phyloP scores from a whole-genome alignment of 129 eudicot genomes.

The Flaveria robusta region DNA sequence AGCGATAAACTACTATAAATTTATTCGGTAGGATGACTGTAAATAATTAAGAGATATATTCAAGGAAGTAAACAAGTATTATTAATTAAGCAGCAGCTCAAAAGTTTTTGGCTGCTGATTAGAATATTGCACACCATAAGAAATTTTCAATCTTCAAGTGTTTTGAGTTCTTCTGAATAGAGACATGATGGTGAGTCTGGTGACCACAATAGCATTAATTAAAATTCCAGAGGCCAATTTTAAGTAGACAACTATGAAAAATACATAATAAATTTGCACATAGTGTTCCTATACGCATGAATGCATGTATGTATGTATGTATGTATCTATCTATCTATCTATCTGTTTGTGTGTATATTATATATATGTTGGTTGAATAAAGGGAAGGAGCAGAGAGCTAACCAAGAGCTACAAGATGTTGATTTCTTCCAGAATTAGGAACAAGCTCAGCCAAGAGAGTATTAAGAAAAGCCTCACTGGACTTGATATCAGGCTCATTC shows the following conservation, averaged over 20 bases:
- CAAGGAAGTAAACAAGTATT: background rate
- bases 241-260: no score
- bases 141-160: background rate
- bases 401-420: slow-evolving; percentile 93
- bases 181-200: background rate
- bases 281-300: no score
- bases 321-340: no score
- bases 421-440: slow-evolving; percentile 54
- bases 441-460: slow-evolving; percentile 54
- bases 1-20: background rate
- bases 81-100: background rate
- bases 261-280: no score
- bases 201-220: background rate
- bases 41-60: background rate
- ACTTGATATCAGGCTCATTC: slow-evolving; percentile 73
- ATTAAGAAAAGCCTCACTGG: slow-evolving; percentile 73
- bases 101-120: background rate
- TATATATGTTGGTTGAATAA: slow-evolving; percentile 1
- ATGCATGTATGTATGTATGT: no score
- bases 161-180: background rate
- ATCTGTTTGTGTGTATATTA: background rate
- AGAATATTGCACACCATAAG: background rate
- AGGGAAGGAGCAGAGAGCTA: slow-evolving; percentile 24
- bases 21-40: background rate
- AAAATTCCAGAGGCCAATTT: no score